Evolutionary conservation across 805 yeast genomes (phyloP).

Genomic region (Schwanniomyces polymorphus): DNA sequence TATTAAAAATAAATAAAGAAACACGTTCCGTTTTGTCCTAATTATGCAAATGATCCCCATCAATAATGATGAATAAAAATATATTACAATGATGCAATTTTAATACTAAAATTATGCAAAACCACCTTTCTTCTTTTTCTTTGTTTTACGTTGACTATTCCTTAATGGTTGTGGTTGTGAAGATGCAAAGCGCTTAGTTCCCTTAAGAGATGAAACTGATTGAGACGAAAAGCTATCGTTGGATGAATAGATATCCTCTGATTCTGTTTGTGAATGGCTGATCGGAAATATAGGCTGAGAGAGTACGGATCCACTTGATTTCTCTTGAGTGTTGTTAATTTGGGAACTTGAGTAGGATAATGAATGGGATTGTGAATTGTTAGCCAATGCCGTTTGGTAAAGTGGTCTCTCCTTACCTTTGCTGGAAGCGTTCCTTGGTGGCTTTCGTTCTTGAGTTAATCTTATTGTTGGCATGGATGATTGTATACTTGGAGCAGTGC

Average conservation of each 20-base stretch:
- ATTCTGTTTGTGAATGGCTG: neutral
- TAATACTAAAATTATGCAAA: constrained; percentile 33
- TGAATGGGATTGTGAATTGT: neutral
- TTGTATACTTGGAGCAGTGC: constrained; percentile 1
- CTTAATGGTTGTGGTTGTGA: constrained; percentile 3
- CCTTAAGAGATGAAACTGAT: neutral
- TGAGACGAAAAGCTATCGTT: constrained; percentile 5
- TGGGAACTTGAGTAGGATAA: neutral
- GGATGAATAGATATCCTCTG: neutral
- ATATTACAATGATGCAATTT: neutral
- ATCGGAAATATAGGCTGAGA: neutral
- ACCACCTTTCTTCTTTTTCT: constrained; percentile 50
- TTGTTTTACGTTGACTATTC: constrained; percentile 19
- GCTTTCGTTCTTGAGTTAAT: constrained; percentile 6
- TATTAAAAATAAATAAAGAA: constrained; percentile 25
- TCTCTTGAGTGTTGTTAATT: neutral
- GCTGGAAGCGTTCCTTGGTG: neutral
- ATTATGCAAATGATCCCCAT: neutral
- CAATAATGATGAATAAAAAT: neutral
- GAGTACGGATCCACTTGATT: neutral
- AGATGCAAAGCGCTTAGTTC: neutral
- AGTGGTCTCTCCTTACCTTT: neutral
- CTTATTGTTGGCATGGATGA: constrained; percentile 18
- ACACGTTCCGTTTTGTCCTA: constrained; percentile 14
- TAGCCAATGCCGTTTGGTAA: neutral